Evolutionary conservation across 129 eudicot species (phyloP), one percentile per base, ranked within the genome.

Genomic region (Scalesia atractyloides): DNA sequence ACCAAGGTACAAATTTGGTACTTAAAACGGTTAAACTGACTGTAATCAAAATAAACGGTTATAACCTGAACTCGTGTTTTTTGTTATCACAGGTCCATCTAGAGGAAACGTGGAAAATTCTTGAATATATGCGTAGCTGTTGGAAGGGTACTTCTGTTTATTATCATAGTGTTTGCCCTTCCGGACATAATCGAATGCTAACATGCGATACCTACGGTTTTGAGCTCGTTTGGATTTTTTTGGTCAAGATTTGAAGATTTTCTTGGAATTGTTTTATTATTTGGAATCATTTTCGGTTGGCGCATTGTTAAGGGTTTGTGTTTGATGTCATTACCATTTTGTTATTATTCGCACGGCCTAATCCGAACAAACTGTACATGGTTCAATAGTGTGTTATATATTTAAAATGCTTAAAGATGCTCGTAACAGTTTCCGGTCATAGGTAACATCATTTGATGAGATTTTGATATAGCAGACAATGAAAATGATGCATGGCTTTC

Each of bases 401-500:
- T 24, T 36, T 17, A 30, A 26, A 30, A 30, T 6, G 19, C 66
- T 30, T 60, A 26, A 33, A 1, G 12, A 0, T 14, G 44, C 19
- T 1, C 30, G 66, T 13, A 14, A 60, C 19, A 30, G 19, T 26
- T 26, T 26, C 1, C 19, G 17, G 19, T 59, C 19, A 22, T 26
- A 54, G 18, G 18, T 49, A 14, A 20, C 68, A 18, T 77, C 79
- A 78, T 30, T 61, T 71, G 37, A 59, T 64, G 69, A 90, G 84
- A 80, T 80, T 73, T 47, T 79, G 65, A 43, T 86, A 79, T 41
- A 90, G 82, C 8, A 90, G 73, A 69, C 88, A 78, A 71, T 95
- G 99, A 44, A 95, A 95, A 76, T 95, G 97, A 75, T 91, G 97
- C 97, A 95, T 88, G 41, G 96, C 88, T 74, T 83, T 83, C 81